Percentiles rank a stretch among this genome's conserved stretches.
Conservation (phyloP, 148 eudicot species). For the Nyssa sinensis region DNA sequence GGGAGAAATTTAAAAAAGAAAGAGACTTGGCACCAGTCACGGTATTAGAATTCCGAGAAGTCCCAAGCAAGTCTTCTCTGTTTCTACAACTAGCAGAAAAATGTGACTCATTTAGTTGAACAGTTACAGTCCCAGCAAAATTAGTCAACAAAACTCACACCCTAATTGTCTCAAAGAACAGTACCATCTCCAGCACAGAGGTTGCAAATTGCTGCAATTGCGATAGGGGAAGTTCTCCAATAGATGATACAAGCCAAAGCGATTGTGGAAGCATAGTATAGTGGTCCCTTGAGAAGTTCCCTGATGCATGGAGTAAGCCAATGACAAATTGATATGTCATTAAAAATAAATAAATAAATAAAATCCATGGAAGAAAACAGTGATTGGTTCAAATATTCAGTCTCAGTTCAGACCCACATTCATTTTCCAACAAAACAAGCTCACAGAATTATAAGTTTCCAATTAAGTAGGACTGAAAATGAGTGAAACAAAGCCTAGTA, state of each 20-base stretch:
- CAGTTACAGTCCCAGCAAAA: neutral
- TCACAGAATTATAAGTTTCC: neutral
- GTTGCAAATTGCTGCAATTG: slow-evolving; percentile 71
- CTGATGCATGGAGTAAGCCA: slow-evolving; percentile 34
- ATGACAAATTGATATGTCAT: neutral
- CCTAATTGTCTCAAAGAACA: neutral
- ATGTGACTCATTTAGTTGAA: too few relatives aligned
- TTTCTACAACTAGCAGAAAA: neutral
- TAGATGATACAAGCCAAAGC: slow-evolving; percentile 59
- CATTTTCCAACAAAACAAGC: neutral
- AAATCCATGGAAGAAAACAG: neutral
- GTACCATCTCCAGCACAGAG: slow-evolving; percentile 98
- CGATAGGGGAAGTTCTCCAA: slow-evolving; percentile 88
- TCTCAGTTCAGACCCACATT: neutral
- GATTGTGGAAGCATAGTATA: slow-evolving; percentile 69
- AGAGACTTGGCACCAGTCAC: neutral
- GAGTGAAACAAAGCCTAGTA: neutral
- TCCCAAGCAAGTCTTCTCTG: neutral
- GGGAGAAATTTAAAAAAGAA: neutral
- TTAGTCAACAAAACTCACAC: neutral
- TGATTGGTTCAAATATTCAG: neutral
- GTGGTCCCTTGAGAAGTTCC: slow-evolving; percentile 91
- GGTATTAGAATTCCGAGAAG: neutral
- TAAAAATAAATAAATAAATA: too few relatives aligned
- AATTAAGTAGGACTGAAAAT: neutral